Conservation (phyloP, 2,329 filamentous ascomycete genomes). For the Curvularia eragrostidis region DNA sequence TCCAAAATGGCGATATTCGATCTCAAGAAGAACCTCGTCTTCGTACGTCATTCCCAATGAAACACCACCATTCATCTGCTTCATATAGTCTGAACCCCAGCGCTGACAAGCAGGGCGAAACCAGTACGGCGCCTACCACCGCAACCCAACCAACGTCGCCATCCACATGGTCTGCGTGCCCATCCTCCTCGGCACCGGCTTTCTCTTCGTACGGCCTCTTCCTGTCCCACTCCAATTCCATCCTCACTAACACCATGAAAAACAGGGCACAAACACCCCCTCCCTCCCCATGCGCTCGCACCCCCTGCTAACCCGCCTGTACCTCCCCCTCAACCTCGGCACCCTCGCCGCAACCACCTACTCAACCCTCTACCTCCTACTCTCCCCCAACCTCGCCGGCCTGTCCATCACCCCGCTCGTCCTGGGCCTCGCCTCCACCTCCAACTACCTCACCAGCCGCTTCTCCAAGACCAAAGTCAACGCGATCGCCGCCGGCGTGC, state of each 20-base stretch:
- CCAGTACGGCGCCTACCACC: conserved; percentile 84
- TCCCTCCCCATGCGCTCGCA: conserved; percentile 48
- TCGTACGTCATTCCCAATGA: conserved; percentile 22
- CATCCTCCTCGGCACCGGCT: conserved; percentile 71
- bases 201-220: conserved; percentile 69
- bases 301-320: conserved; percentile 41
- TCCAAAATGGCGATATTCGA: conserved; percentile 39
- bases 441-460: conserved; percentile 71
- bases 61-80: not conserved
- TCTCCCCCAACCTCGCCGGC: conserved; percentile 85
- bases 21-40: conserved; percentile 45
- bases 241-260: not conserved
- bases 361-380: conserved; percentile 81
- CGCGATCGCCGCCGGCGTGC: conserved; percentile 69
- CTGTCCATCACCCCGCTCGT: conserved; percentile 76
- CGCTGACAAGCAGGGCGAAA: conserved; percentile 1
- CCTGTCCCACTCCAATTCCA: not conserved
- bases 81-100: not conserved
- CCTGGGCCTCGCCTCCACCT: conserved; percentile 72
- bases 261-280: conserved; percentile 63
- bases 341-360: conserved; percentile 68
- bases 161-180: conserved; percentile 85
- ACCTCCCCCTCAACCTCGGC: conserved; percentile 49
- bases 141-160: conserved; percentile 75
- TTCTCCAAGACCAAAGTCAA: conserved; percentile 63